phyloP scores from a whole-genome alignment of 2,329 filamentous ascomycete species.

The Verticillium longisporum region DNA sequence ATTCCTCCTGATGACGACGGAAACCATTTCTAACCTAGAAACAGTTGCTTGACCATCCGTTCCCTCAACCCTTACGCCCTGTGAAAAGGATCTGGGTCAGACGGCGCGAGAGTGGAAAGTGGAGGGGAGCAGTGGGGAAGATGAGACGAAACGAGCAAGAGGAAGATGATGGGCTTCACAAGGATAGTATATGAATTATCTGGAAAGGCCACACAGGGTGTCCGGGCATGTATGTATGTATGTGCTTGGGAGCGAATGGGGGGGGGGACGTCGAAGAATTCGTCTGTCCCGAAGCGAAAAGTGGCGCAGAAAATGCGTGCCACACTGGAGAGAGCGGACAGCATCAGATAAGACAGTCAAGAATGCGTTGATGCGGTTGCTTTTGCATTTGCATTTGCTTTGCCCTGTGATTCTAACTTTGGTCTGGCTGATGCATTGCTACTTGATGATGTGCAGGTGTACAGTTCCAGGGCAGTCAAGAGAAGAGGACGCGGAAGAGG shows the following conservation, averaged over 20 bases:
- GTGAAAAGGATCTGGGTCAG: slow-evolving; percentile 22
- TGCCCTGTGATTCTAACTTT: background rate
- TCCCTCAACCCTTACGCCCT: slow-evolving; percentile 74
- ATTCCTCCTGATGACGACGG: background rate
- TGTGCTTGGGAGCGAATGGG: background rate
- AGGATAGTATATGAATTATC: background rate
- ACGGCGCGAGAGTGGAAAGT: background rate
- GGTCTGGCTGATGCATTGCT: background rate
- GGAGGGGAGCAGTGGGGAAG: background rate
- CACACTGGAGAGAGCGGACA: background rate
- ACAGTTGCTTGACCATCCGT: slow-evolving; percentile 74
- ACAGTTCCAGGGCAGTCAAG: background rate
- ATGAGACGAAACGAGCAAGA: background rate
- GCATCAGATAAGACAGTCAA: background rate
- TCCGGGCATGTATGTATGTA: background rate
- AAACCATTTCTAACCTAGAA: slow-evolving; percentile 26
- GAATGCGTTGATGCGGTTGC: background rate
- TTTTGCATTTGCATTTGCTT: too few relatives aligned
- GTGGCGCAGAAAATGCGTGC: background rate
- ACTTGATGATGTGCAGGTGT: too few relatives aligned
- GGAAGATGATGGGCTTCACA: background rate
- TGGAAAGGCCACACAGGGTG: background rate
- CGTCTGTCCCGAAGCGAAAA: background rate
- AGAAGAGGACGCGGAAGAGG: too few relatives aligned
- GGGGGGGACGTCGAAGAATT: too few relatives aligned